Evolutionary conservation across 768 basidiomycete genomes (phyloP), one percentile per base, ranked within the genome.

Genomic region (Leccinum uliginosum): DNA sequence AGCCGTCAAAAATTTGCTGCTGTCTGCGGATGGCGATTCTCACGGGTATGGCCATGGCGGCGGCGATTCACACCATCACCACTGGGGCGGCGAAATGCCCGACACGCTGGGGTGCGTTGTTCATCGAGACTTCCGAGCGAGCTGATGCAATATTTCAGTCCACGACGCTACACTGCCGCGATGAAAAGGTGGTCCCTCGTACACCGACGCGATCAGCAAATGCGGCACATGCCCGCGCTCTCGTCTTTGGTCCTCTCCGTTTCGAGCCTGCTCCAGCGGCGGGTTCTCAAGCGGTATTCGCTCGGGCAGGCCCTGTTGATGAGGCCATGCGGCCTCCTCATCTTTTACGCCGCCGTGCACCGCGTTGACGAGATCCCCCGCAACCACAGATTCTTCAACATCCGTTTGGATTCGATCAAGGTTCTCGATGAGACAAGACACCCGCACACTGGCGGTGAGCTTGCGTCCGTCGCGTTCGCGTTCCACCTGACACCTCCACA

Each of bases 361-460:
- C 32, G 29, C 43, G 47, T 44, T 62, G 50, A 53, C 56, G 55
- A 27, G 21, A 15, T 19, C 50, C 26, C n/a, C n/a, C n/a, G n/a
- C n/a, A 53, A 53, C 50, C 60, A 26, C 59, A 94, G 93, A 72
- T 93, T 93, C 73, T 76, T 99, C 63, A 98, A 99, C 71, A 99
- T 99, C 72, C 85, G 97, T 40, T 76, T 99, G 59, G 97, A 99
- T 67, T 87, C 86, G 55, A 98, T 99, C 67, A 87, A 85, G 62
- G 93, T 98, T 2, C 80, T 91, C 38, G 94, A 99, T 69, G 91
- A 94, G 65, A 86, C 88, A 50, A 79, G 92, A 64, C 93, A 98
- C 74, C 97, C 97, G 24, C 97, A 99, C 73, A 98, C 98, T n/a
- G n/a, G n/a, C n/a, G 95, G 96, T 91, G 58, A 61, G 82, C 46